Evolutionary conservation across 2,329 filamentous ascomycete species (phyloP), one percentile per base, ranked within the genome.

Genomic region (Claviceps maximensis): DNA sequence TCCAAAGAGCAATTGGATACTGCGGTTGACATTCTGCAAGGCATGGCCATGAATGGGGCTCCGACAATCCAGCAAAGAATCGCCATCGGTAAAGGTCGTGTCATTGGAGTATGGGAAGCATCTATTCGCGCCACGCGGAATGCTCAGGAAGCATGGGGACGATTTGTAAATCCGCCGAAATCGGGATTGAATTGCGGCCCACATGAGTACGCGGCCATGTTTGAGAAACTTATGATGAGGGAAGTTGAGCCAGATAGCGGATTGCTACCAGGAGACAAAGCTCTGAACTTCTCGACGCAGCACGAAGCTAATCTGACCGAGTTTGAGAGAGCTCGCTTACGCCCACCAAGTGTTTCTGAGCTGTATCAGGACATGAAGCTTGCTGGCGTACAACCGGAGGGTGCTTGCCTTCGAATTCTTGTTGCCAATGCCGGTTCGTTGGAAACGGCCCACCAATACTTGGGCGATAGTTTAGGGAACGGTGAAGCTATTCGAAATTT

Each of bases 271-370:
- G 85, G 85, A 13, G 84, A 87, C 58, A 71, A 70, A 41, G 73
- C 80, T 21, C 68, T 82, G 21, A 74, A 79, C 53, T 63, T 69
- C 57, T 56, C 63, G 19, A 62, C 63, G 6, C 56, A 62, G 50
- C 55, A 64, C 41, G 60, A 67, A 13, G 68, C 70, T 65, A 86
- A 74, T 64, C 75, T 74, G 60, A 85, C 74, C 54, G 76, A 82
- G n/a, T 79, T 82, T 52, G 84, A 86, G 54, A 79, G 79, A 58
- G 75, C 80, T 41, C 74, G 79, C n/a, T 69, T 81, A 45, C 69
- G 73, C 15, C 79, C 84, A 1, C 86, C 86, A 2, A 74, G 71
- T 1, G 67, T 82, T 12, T 66, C 73, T 4, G 71, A 77, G 50
- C 70, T 90, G 4, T 85, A 84, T 54, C 61, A 71, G 12, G 69